A percentile compares a stretch with the other conserved stretches of the same genome.
These are phyloP conservation scores for Pseudogymnoascus sp. DNA, from an alignment of 2,329 filamentous ascomycete species.

Conservation along the genomic window DNA sequence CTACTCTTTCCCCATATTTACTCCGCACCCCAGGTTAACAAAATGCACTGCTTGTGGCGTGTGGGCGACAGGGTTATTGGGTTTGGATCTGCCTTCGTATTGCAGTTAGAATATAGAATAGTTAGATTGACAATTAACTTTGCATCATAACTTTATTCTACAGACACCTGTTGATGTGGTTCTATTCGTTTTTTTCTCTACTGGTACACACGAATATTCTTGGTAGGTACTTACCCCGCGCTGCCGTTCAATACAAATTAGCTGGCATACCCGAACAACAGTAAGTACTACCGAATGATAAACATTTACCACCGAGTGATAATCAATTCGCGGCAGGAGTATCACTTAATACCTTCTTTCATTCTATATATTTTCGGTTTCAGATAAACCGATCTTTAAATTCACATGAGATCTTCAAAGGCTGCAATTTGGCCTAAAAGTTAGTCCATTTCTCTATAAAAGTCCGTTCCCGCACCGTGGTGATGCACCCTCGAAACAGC, in stretches of 20 bases:
- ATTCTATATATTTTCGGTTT: not conserved
- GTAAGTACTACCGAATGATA: not conserved
- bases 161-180: not conserved
- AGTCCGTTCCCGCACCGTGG: not conserved
- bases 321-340: not conserved
- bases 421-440: not conserved
- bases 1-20: not conserved
- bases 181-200: not conserved
- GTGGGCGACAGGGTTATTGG: not conserved
- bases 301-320: not conserved
- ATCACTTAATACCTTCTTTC: not conserved
- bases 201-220: not conserved
- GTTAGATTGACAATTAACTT: not conserved
- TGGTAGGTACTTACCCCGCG: not conserved
- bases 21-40: not conserved
- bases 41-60: not conserved
- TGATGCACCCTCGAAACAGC: not conserved
- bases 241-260: not conserved
- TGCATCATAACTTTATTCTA: not conserved
- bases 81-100: not conserved
- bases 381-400: not conserved
- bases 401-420: not conserved
- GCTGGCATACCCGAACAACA: not conserved
- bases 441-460: not conserved
- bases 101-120: not conserved